Percentiles rank a stretch among this genome's conserved stretches.
These are phyloP conservation scores for Aspergillus diversus DNA, from an alignment of 495 filamentous ascomycete species.

Conservation along the genomic window DNA sequence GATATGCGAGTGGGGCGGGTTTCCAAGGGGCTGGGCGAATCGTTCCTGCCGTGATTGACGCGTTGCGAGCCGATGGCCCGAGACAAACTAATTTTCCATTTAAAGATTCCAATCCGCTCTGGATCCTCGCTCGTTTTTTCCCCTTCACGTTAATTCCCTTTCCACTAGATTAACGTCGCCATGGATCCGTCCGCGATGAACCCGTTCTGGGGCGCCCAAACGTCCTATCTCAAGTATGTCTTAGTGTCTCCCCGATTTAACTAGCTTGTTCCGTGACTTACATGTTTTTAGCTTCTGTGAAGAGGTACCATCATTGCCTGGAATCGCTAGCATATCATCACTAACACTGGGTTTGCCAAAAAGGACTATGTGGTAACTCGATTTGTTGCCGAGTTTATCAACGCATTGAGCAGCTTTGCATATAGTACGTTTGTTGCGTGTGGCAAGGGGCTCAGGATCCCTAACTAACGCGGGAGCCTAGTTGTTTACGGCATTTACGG, in stretches of 20 bases:
- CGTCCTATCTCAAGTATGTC: conserved; percentile 40
- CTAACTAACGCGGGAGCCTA: conserved; percentile 2
- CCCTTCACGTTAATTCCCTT: too few relatives aligned
- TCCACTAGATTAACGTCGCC: too few relatives aligned
- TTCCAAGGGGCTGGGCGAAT: too few relatives aligned
- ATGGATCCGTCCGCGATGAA: too few relatives aligned
- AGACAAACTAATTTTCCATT: too few relatives aligned
- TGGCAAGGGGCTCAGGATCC: neutral
- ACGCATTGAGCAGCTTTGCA: conserved; percentile 34
- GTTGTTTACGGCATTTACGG: conserved; percentile 35
- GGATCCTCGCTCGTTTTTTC: too few relatives aligned
- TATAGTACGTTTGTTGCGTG: conserved; percentile 25
- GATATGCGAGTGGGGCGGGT: neutral
- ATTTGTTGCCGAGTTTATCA: conserved; percentile 42
- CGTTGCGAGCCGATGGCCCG: too few relatives aligned
- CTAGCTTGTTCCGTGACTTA: neutral
- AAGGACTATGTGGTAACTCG: conserved; percentile 39
- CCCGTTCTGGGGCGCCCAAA: conserved; percentile 32
- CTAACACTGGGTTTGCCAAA: conserved; percentile 5
- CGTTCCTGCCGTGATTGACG: too few relatives aligned
- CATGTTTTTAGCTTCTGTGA: conserved; percentile 35
- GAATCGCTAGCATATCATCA: neutral
- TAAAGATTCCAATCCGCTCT: too few relatives aligned
- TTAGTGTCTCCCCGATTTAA: neutral
- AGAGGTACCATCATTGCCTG: conserved; percentile 26